These are phyloP conservation scores for Aspergillus egyptiacus DNA, from an alignment of 495 filamentous ascomycete genomes.

Conservation along the genomic window DNA sequence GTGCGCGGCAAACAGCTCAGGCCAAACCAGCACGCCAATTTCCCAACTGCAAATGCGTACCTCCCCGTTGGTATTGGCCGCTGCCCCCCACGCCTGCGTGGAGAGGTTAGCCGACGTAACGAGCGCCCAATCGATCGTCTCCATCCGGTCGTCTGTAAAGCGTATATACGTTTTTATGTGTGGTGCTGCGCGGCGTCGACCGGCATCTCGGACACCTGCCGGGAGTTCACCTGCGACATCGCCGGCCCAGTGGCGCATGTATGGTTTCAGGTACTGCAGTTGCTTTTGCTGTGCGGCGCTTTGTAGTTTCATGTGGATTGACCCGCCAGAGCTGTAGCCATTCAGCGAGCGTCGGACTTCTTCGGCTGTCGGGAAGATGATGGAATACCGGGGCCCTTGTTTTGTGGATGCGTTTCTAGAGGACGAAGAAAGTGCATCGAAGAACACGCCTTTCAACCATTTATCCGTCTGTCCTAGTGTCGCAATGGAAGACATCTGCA, in stretches of 20 bases:
- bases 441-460: conserved; percentile 68
- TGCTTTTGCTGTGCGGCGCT: conserved; percentile 66
- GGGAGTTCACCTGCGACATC: conserved; percentile 20
- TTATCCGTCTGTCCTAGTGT: conserved; percentile 66
- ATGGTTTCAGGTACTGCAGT: conserved; percentile 62
- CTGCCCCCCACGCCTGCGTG: conserved; percentile 84
- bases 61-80: conserved; percentile 45
- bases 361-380: conserved; percentile 75
- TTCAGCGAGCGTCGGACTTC: conserved; percentile 76
- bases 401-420: conserved; percentile 8
- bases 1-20: conserved; percentile 50
- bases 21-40: conserved; percentile 82
- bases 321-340: conserved; percentile 70
- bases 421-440: conserved; percentile 44
- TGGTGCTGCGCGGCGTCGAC: conserved; percentile 73
- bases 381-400: conserved; percentile 32
- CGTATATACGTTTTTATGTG: conserved; percentile 91
- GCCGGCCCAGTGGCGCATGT: conserved; percentile 67
- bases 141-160: conserved; percentile 45
- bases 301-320: conserved; percentile 76
- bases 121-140: conserved; percentile 76
- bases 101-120: conserved; percentile 82
- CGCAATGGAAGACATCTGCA: conserved; percentile 69
- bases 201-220: conserved; percentile 36
- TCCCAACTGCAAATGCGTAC: conserved; percentile 77